Conservation (phyloP, 192 early-diverging fungal species). For the Backusella liffmaniae region DNA sequence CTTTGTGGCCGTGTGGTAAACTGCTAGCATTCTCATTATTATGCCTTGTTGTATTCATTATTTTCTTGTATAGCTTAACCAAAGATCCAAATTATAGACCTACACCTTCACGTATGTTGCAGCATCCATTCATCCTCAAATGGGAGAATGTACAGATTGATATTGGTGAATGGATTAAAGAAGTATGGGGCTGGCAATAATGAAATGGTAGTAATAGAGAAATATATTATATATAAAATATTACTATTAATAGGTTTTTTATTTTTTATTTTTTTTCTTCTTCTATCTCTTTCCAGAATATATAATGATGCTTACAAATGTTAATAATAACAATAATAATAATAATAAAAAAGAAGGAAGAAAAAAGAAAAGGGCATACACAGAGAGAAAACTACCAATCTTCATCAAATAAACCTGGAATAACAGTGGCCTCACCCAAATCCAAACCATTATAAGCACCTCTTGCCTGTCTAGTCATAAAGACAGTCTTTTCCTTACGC, state of each 20-base stretch:
- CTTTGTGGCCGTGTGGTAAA: constrained; percentile 74
- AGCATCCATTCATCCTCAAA: constrained; percentile 67
- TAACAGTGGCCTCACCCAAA: constrained; percentile 10
- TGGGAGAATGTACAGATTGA: constrained; percentile 60
- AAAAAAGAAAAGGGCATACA: background rate
- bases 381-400: background rate
- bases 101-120: constrained; percentile 63
- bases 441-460: background rate
- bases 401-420: constrained; percentile 23
- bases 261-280: background rate
- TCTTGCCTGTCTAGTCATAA: background rate
- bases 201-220: background rate
- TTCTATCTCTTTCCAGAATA: background rate
- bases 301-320: background rate
- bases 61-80: constrained; percentile 52
- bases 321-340: background rate
- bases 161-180: constrained; percentile 45
- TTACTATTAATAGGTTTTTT: background rate
- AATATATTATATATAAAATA: background rate
- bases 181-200: constrained; percentile 40
- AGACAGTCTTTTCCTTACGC: background rate
- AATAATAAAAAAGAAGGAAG: background rate
- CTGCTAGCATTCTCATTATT: background rate
- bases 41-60: background rate
- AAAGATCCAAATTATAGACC: constrained; percentile 73